Percentiles rank a stretch among this genome's conserved stretches.
Evolutionary conservation across 305 asterid species (phyloP).

Genomic region (Plantago coronopus): DNA sequence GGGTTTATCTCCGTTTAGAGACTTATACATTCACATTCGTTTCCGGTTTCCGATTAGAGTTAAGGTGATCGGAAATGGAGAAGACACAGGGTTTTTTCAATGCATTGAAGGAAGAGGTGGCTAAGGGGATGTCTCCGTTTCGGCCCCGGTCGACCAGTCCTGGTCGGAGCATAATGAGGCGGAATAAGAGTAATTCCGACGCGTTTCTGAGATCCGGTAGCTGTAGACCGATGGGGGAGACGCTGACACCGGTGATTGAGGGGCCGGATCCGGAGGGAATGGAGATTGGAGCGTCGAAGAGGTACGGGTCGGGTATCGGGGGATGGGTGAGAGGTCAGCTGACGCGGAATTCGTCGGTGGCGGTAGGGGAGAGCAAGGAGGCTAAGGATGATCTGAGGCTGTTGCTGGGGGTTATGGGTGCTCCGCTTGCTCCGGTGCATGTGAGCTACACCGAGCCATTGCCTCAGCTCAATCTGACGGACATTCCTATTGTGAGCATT

Average conservation of each 20-base stretch:
- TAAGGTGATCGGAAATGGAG: slow-evolving; percentile 42
- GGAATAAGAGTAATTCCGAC: slow-evolving; percentile 35
- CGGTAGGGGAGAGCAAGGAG: slow-evolving; percentile 36
- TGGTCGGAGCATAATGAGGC: slow-evolving; percentile 44
- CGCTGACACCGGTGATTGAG: slow-evolving; percentile 82
- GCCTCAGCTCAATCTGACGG: slow-evolving; percentile 61
- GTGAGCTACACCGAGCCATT: slow-evolving; percentile 52
- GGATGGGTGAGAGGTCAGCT: slow-evolving; percentile 85
- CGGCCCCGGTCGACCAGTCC: slow-evolving; percentile 54
- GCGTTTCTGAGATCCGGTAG: slow-evolving; percentile 66
- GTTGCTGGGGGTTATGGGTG: slow-evolving; percentile 74
- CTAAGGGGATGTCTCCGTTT: slow-evolving; percentile 62
- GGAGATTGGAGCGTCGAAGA: slow-evolving; percentile 67
- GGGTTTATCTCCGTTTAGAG: too few species aligned
- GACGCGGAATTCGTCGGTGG: slow-evolving; percentile 57
- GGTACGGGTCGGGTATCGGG: slow-evolving; percentile 66
- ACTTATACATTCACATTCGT: not conserved
- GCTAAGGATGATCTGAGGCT: slow-evolving; percentile 66
- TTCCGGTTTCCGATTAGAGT: not conserved
- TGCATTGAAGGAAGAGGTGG: slow-evolving; percentile 67
- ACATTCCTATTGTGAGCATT: slow-evolving; percentile 55
- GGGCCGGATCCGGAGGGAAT: slow-evolving; percentile 90
- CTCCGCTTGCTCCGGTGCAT: slow-evolving; percentile 73
- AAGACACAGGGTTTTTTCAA: slow-evolving; percentile 70
- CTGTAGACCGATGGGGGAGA: slow-evolving; percentile 37